These are phyloP conservation scores for Cladophialophora carrionii DNA, from an alignment of 2,329 filamentous ascomycete species.

Conservation along the genomic window DNA sequence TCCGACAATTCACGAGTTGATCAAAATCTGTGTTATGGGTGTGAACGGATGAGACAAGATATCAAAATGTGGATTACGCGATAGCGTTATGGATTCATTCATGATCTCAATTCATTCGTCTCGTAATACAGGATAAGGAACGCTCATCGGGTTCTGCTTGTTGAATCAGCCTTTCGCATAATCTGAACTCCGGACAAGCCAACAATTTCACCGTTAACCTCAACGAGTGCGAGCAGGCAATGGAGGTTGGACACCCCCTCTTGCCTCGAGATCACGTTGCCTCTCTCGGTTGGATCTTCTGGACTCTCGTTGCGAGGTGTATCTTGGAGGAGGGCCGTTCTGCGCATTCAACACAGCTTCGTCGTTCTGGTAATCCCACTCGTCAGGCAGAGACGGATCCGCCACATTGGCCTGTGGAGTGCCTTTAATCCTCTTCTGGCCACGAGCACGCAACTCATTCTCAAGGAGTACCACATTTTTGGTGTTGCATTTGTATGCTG, in stretches of 20 bases:
- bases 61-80: conserved; percentile 20
- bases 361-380: conserved; percentile 38
- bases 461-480: conserved; percentile 53
- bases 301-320: conserved; percentile 39
- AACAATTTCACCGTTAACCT: neutral
- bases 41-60: conserved; percentile 45
- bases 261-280: conserved; percentile 38
- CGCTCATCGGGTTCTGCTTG: neutral
- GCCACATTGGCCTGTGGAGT: conserved; percentile 38
- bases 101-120: neutral
- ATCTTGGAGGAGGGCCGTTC: conserved; percentile 32
- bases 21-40: conserved; percentile 48
- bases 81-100: neutral
- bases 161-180: neutral
- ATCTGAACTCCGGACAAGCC: neutral
- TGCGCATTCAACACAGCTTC: conserved; percentile 38
- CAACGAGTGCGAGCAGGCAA: conserved; percentile 35
- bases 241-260: conserved; percentile 26
- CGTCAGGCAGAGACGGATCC: conserved; percentile 44
- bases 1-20: neutral
- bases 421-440: conserved; percentile 42
- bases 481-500: conserved; percentile 54
- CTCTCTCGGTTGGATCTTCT: conserved; percentile 39
- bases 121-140: conserved; percentile 10
- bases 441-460: conserved; percentile 49